Evolutionary conservation across 306 rosid genomes (phyloP).

Genomic region (Dicorynia guianensis): DNA sequence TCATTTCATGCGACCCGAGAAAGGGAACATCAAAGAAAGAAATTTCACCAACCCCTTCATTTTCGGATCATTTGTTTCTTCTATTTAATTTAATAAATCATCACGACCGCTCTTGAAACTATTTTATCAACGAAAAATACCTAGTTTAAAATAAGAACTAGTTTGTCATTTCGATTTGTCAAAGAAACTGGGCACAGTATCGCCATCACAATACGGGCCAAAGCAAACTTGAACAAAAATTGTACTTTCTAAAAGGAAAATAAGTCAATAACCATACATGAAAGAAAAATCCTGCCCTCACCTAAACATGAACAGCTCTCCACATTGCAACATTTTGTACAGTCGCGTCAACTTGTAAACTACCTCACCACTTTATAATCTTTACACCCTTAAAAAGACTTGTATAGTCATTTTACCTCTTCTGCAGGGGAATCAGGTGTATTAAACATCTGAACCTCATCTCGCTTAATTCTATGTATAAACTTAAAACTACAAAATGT

Average conservation of each 20-base stretch:
- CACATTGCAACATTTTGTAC: slow-evolving; percentile 80
- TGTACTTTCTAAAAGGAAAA: slow-evolving; percentile 20
- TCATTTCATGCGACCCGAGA: too few relatives aligned
- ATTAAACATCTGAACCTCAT: slow-evolving; percentile 60
- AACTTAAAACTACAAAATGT: slow-evolving; percentile 87
- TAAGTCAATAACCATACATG: slow-evolving; percentile 64
- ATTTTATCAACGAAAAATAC: neutral
- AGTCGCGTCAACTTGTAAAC: slow-evolving; percentile 63
- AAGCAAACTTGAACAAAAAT: slow-evolving; percentile 34
- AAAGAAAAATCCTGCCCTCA: slow-evolving; percentile 56
- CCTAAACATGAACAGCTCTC: slow-evolving; percentile 74
- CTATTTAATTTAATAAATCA: too few relatives aligned
- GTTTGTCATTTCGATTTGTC: neutral
- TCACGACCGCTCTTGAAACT: too few relatives aligned
- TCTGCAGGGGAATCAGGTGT: slow-evolving; percentile 63
- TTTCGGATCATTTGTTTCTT: too few relatives aligned
- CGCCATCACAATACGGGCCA: neutral
- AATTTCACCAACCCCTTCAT: too few relatives aligned
- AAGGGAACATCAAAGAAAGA: too few relatives aligned
- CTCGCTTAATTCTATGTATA: slow-evolving; percentile 74
- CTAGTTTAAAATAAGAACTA: neutral
- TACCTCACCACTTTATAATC: slow-evolving; percentile 69
- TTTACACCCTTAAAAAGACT: slow-evolving; percentile 69
- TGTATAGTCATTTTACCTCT: slow-evolving; percentile 68
- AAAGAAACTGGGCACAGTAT: neutral